A percentile compares a stretch with the other conserved stretches of the same genome.
Conservation (phyloP, 352 stramenopile genomes). For the Globisporangium irregulare region DNA sequence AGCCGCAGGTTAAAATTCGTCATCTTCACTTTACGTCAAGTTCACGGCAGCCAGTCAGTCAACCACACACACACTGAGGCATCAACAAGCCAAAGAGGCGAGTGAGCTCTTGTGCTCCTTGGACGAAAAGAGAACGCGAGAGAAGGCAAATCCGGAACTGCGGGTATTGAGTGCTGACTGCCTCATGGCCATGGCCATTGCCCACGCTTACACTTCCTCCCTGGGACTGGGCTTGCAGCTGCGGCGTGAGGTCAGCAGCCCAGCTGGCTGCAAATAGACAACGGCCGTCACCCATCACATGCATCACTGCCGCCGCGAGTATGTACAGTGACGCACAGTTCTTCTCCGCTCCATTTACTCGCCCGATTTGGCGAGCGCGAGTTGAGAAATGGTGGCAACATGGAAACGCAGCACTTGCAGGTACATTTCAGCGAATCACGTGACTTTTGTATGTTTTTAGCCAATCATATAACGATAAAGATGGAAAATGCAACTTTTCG, state of each 20-base stretch:
- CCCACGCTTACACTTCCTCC: neutral
- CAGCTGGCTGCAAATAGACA: neutral
- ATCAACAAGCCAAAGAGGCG: neutral
- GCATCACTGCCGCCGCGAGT: neutral
- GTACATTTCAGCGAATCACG: neutral
- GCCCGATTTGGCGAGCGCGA: neutral
- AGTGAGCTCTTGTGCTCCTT: neutral
- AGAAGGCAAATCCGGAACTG: neutral
- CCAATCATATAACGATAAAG: neutral
- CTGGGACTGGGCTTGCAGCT: neutral
- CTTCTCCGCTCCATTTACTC: neutral
- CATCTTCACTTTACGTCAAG: slow-evolving; percentile 28
- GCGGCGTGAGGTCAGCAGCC: neutral
- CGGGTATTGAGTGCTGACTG: neutral
- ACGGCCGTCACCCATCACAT: neutral
- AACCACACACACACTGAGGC: neutral
- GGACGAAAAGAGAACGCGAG: neutral
- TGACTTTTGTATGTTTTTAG: neutral
- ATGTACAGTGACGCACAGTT: neutral
- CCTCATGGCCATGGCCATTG: neutral
- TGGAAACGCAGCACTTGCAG: neutral
- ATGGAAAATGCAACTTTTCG: neutral
- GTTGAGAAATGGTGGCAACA: neutral
- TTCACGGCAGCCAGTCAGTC: neutral
- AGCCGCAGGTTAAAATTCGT: slow-evolving; percentile 73